phyloP scores from a whole-genome alignment of 371 early-diverging fungal genomes.

The Lichtheimia corymbifera region DNA sequence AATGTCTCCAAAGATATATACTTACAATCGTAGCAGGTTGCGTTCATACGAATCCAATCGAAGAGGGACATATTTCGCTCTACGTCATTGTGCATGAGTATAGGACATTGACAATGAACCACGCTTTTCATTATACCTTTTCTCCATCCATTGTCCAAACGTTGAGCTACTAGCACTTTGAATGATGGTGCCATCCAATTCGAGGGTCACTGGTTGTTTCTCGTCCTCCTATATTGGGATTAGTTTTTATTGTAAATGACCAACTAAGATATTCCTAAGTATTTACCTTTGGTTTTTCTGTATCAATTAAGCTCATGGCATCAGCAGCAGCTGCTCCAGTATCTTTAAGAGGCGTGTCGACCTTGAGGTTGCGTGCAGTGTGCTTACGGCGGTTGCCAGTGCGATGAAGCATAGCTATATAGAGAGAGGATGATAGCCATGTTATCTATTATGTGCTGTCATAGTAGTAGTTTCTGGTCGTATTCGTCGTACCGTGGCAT shows the following conservation, averaged over 20 bases:
- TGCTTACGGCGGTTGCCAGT: slow-evolving; percentile 50
- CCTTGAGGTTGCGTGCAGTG: slow-evolving; percentile 31
- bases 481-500: slow-evolving; percentile 58
- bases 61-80: slow-evolving; percentile 88
- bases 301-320: slow-evolving; percentile 6
- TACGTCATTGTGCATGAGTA: slow-evolving; percentile 15
- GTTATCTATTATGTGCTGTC: neutral
- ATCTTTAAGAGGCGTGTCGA: neutral
- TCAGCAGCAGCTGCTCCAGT: neutral
- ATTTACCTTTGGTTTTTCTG: neutral
- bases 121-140: slow-evolving; percentile 31
- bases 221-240: neutral
- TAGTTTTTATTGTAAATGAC: neutral
- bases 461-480: neutral
- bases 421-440: neutral
- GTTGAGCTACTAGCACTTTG: slow-evolving; percentile 37
- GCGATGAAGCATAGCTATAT: slow-evolving; percentile 52
- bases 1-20: neutral
- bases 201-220: slow-evolving; percentile 17
- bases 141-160: slow-evolving; percentile 78
- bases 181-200: slow-evolving; percentile 50
- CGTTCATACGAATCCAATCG: slow-evolving; percentile 87
- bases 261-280: neutral
- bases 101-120: neutral
- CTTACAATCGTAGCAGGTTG: slow-evolving; percentile 79